Percentiles rank a stretch among this genome's conserved stretches.
Conservation (phyloP, 2,329 filamentous ascomycete species). For the Hortaea werneckii region DNA sequence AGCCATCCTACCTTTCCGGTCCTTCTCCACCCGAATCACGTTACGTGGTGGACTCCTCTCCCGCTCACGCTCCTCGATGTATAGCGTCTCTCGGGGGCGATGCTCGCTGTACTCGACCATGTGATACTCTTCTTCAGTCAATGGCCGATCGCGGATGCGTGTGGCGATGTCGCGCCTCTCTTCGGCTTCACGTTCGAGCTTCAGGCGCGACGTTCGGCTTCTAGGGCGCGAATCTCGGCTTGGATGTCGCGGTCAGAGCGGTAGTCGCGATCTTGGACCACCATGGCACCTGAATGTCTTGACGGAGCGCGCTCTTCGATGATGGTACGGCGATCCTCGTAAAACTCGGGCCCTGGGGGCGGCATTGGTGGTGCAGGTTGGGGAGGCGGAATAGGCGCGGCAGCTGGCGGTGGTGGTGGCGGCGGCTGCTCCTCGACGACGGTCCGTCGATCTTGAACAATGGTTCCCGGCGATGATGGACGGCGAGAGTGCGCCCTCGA, state of each 20-base stretch:
- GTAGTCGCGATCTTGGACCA: conserved; percentile 37
- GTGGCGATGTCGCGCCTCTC: conserved; percentile 29
- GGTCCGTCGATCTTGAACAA: conserved; percentile 20
- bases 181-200: conserved; percentile 45
- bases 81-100: conserved; percentile 35
- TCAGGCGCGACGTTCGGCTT: conserved; percentile 53
- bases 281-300: conserved; percentile 23
- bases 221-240: conserved; percentile 60
- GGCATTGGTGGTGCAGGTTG: conserved; percentile 8
- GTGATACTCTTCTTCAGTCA: conserved; percentile 35
- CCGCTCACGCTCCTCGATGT: conserved; percentile 45
- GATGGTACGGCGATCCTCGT: conserved; percentile 21
- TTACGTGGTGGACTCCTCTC: conserved; percentile 38
- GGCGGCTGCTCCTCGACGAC: conserved; percentile 20
- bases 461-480: conserved; percentile 15
- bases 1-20: conserved; percentile 92
- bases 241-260: conserved; percentile 55
- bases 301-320: conserved; percentile 19
- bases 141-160: conserved; percentile 31
- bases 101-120: conserved; percentile 39
- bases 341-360: conserved; percentile 16
- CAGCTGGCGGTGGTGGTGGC: conserved; percentile 9
- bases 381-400: not conserved
- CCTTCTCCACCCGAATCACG: conserved; percentile 66
- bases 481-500: conserved; percentile 9